Evolutionary conservation across 176 grass and related monocot genomes (phyloP), one percentile per base, ranked within the genome.

Genomic region (Rhynchospora tenuis): DNA sequence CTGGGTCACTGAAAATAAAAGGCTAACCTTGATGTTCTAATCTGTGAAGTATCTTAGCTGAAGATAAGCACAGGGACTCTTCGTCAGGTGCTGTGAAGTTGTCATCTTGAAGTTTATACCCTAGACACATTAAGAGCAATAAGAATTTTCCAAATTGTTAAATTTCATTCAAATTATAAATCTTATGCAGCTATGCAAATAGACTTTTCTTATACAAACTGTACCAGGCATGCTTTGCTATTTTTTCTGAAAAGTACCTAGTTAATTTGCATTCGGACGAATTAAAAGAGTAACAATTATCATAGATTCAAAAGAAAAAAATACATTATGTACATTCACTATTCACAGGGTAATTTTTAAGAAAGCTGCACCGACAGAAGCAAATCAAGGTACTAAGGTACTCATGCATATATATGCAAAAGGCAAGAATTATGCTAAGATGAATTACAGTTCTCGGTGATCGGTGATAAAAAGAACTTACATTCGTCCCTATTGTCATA

Each of bases 1-100:
- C 6, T 4, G 33, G 33, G 33, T 24, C 5, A 56, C 59, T 38
- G 24, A 33, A 38, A 50, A 74, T 12, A 46, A 42, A 79, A 59
- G 17, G 24, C 24, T 38, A 38, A 60, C 76, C 10, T 31, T 59
- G 76, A 80, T 80, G 45, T n/a, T 80, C 76, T 59, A 27, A 50
- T 7, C 76, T 57, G 76, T 60, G 76, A 80, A 80, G 76, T 58
- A 80, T 80, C 31, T 80, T 80, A 80, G 76, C 76, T 29, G 76
- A 80, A 57, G 76, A 80, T 80, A 80, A 43, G 76, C 76, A 80
- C 20, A 80, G 11, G 3, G 22, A 2, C 0, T 4, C 7, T 43
- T 80, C 76, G n/a, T 80, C 76, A 38, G 76, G 4, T 15, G 76
- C 76, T 2, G 76, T 80, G 76, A 60, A 80, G 52, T 80, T 80